Conservation (phyloP, 352 stramenopile species). For the Globisporangium camurandrum region DNA sequence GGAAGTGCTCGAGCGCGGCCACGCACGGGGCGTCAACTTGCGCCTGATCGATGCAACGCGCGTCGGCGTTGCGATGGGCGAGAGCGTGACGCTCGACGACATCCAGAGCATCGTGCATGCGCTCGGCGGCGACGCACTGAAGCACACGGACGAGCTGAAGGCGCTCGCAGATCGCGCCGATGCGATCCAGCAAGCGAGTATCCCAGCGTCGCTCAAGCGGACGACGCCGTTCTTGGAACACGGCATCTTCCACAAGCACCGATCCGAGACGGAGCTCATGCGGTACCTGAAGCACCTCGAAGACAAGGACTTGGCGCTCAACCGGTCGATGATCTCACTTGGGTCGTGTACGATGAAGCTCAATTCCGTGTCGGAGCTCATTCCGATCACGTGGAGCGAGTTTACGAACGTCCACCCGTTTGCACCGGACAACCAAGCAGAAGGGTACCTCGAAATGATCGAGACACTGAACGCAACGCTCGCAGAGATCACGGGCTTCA, state of each 20-base stretch:
- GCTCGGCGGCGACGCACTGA: conserved; percentile 41
- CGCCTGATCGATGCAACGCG: conserved; percentile 70
- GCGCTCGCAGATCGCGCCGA: conserved; percentile 48
- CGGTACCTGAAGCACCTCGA: conserved; percentile 98
- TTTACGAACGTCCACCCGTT: conserved; percentile 99
- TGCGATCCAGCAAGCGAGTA: conserved; percentile 48
- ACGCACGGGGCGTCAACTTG: conserved; percentile 78
- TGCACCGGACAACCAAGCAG: conserved; percentile 90
- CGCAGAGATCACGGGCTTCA: conserved; percentile 97
- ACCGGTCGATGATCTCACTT: conserved; percentile 99
- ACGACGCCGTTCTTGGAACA: conserved; percentile 88
- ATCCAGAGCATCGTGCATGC: conserved; percentile 80
- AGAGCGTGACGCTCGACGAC: conserved; percentile 92
- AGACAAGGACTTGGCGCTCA: conserved; percentile 98
- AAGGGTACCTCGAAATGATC: conserved; percentile 97
- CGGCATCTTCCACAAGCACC: conserved; percentile 96
- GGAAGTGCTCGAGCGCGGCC: conserved; percentile 64
- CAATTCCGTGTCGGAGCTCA: conserved; percentile 96
- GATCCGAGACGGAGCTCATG: conserved; percentile 93
- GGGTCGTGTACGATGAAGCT: conserved; percentile 99
- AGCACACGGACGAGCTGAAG: conserved; percentile 28
- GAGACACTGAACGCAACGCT: conserved; percentile 94
- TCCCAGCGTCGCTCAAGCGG: conserved; percentile 52
- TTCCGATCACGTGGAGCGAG: conserved; percentile 95
- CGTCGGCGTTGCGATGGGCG: conserved; percentile 96